Percentiles rank a stretch among this genome's conserved stretches.
Evolutionary conservation across 1,139 yeast genomes (phyloP).

Genomic region (Suhomyces terraborum): DNA sequence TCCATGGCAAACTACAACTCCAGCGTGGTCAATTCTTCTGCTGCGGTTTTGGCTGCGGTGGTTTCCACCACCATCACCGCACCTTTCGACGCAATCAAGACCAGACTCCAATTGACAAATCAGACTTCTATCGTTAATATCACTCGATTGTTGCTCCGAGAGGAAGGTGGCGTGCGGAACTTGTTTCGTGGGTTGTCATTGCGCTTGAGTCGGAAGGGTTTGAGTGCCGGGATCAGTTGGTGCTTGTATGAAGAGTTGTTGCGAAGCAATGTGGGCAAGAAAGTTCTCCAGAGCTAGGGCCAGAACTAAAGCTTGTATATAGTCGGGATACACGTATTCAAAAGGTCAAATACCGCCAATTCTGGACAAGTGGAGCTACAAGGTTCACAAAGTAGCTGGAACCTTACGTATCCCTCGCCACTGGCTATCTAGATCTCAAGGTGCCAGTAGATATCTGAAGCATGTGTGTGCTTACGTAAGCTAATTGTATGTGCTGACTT

Average conservation of each 20-base stretch:
- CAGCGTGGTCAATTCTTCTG: slow-evolving; percentile 61
- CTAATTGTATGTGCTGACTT: too few species aligned
- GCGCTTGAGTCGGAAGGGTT: slow-evolving; percentile 79
- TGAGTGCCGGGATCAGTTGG: slow-evolving; percentile 96
- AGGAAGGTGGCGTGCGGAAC: slow-evolving; percentile 58
- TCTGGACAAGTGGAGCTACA: too few species aligned
- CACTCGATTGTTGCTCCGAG: slow-evolving; percentile 41
- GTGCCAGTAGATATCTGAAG: too few species aligned
- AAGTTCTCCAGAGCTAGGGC: slow-evolving; percentile 9
- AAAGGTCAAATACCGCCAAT: too few species aligned
- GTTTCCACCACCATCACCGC: slow-evolving; percentile 86
- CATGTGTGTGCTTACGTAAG: slow-evolving; percentile 1
- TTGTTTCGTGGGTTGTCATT: slow-evolving; percentile 83
- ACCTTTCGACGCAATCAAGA: slow-evolving; percentile 93
- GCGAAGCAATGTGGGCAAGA: slow-evolving; percentile 28
- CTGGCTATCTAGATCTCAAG: too few species aligned
- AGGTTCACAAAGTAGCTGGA: too few species aligned
- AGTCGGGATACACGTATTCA: too few species aligned
- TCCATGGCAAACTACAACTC: slow-evolving; percentile 37
- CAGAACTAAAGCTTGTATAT: slow-evolving; percentile 12
- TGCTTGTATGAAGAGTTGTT: slow-evolving; percentile 89
- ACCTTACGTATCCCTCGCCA: too few species aligned
- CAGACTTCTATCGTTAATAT: slow-evolving; percentile 28
- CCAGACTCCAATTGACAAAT: slow-evolving; percentile 71
- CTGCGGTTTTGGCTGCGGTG: slow-evolving; percentile 77